Conservation (phyloP, 257 asterid species). For the Capsicum chinense region DNA sequence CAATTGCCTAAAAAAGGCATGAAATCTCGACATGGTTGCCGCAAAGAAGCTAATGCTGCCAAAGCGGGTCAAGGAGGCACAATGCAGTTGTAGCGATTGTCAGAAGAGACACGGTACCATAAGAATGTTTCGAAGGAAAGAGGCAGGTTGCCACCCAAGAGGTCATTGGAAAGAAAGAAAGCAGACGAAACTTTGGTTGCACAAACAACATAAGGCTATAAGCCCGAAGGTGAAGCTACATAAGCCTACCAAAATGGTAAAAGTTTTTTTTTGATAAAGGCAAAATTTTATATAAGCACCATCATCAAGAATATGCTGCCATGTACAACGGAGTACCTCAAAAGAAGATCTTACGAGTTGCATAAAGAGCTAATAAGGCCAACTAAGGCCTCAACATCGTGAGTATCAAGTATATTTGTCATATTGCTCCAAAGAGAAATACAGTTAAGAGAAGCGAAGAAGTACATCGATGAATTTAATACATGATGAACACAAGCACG, state of each 20-base stretch:
- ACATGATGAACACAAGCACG: conserved; percentile 3
- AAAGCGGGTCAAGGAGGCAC: background rate
- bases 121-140: conserved; percentile 5
- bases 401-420: background rate
- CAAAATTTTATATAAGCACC: background rate
- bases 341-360: background rate
- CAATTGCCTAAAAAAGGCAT: background rate
- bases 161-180: conserved; percentile 18
- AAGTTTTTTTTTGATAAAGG: background rate
- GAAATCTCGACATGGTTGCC: background rate
- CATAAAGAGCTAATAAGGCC: background rate
- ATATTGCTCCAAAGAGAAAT: background rate
- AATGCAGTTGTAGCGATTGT: background rate
- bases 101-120: conserved; percentile 5
- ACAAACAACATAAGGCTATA: background rate
- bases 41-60: background rate
- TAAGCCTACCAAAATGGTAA: conserved; percentile 19
- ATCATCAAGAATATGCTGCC: background rate
- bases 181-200: background rate
- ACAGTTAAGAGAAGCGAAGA: background rate
- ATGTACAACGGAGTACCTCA: background rate
- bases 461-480: background rate
- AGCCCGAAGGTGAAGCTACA: background rate
- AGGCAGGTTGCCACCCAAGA: background rate
- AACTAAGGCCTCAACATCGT: background rate